phyloP scores from a whole-genome alignment of 345 rosid genomes.

The Eucalyptus cladocalyx region DNA sequence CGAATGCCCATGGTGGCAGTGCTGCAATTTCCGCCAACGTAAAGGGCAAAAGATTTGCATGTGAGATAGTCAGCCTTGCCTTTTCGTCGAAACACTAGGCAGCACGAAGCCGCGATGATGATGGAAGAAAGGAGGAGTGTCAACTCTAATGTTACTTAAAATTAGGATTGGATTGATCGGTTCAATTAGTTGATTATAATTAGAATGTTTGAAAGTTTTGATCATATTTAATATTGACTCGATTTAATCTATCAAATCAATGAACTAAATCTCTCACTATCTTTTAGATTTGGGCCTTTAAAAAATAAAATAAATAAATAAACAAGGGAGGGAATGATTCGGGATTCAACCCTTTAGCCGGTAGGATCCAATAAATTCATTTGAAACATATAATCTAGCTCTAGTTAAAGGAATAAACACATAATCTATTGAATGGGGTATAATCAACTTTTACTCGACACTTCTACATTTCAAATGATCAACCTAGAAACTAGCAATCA shows the following conservation, averaged over 20 bases:
- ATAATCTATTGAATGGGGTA: neutral
- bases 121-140: neutral
- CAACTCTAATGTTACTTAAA: neutral
- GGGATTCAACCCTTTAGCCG: neutral
- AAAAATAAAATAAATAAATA: neutral
- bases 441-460: neutral
- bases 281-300: neutral
- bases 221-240: neutral
- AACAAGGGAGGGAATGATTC: neutral
- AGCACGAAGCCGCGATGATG: neutral
- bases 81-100: neutral
- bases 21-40: neutral
- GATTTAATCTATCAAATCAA: neutral
- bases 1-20: neutral
- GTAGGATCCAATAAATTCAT: no score
- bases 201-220: neutral
- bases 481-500: neutral
- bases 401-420: neutral
- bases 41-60: neutral
- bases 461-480: neutral
- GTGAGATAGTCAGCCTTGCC: neutral
- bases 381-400: neutral
- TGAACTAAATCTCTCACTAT: fast-evolving
- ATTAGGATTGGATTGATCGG: neutral
- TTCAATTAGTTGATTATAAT: neutral